Conservation (phyloP, 495 filamentous ascomycete species). For the Xylaria longipes region DNA sequence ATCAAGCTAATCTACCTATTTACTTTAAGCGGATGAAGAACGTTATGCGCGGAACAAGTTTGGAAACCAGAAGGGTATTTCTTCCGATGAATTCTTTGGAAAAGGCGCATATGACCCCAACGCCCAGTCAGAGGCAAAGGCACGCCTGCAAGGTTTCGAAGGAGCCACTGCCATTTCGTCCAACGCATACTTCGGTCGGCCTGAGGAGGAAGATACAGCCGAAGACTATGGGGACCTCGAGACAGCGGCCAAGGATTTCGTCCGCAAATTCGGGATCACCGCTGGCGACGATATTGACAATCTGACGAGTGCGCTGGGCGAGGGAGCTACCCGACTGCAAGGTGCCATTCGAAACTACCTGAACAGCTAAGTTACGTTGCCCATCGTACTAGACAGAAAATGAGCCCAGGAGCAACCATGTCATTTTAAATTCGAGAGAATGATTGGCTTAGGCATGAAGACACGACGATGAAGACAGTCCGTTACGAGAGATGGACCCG, state of each 20-base stretch:
- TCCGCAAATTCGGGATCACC: constrained; percentile 91
- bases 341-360: constrained; percentile 89
- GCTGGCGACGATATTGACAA: constrained; percentile 95
- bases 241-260: constrained; percentile 90
- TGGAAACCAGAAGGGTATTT: constrained; percentile 92
- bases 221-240: constrained; percentile 89
- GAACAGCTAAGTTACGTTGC: constrained; percentile 40
- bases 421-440: constrained; percentile 1
- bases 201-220: constrained; percentile 69
- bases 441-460: constrained; percentile 5
- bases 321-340: constrained; percentile 83
- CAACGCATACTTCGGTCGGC: constrained; percentile 94
- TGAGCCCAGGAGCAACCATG: background rate
- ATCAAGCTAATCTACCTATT: constrained; percentile 1
- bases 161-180: constrained; percentile 91
- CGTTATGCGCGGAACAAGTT: constrained; percentile 82
- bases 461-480: constrained; percentile 7
- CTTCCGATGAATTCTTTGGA: constrained; percentile 97
- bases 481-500: background rate
- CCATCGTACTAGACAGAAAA: background rate
- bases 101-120: constrained; percentile 82
- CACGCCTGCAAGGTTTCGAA: constrained; percentile 87
- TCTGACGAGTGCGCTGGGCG: constrained; percentile 77
- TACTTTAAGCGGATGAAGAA: constrained; percentile 67
- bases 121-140: constrained; percentile 83